These are phyloP conservation scores for Syzygium aromaticum DNA, from an alignment of 345 rosid species.

Conservation along the genomic window DNA sequence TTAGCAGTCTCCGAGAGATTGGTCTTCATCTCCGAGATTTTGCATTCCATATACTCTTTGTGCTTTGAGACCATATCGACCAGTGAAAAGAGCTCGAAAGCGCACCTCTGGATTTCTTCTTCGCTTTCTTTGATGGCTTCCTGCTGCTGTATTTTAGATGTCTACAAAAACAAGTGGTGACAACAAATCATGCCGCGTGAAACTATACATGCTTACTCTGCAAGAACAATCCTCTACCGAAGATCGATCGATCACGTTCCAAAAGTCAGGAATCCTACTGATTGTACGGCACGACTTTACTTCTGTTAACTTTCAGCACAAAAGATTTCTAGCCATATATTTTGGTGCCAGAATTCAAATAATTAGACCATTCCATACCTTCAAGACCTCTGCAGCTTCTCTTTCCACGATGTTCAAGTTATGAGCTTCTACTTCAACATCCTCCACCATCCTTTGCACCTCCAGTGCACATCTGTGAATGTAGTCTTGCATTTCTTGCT, in stretches of 20 bases:
- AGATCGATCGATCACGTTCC: neutral
- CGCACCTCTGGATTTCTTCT: constrained; percentile 47
- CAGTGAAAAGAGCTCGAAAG: constrained; percentile 39
- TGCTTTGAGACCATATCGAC: constrained; percentile 58
- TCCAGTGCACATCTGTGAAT: constrained; percentile 38
- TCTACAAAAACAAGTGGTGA: constrained; percentile 13
- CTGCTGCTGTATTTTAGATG: constrained; percentile 36
- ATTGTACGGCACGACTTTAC: neutral
- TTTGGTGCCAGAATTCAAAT: neutral
- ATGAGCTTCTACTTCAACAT: constrained; percentile 36
- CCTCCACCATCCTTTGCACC: constrained; percentile 48
- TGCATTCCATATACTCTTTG: constrained; percentile 54
- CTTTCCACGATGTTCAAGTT: constrained; percentile 48
- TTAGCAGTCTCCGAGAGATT: constrained; percentile 39
- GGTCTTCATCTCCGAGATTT: constrained; percentile 41
- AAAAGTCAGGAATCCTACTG: neutral
- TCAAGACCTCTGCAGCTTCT: constrained; percentile 64
- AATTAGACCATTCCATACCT: constrained; percentile 21
- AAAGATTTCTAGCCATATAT: neutral
- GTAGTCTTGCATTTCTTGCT: constrained; percentile 50
- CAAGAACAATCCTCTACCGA: neutral
- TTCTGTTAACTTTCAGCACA: neutral
- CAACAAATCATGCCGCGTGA: neutral
- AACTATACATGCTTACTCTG: neutral
- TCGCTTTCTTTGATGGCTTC: constrained; percentile 48